Evolutionary conservation across 805 yeast species (phyloP).

Genomic region (Ogataea ganodermae): DNA sequence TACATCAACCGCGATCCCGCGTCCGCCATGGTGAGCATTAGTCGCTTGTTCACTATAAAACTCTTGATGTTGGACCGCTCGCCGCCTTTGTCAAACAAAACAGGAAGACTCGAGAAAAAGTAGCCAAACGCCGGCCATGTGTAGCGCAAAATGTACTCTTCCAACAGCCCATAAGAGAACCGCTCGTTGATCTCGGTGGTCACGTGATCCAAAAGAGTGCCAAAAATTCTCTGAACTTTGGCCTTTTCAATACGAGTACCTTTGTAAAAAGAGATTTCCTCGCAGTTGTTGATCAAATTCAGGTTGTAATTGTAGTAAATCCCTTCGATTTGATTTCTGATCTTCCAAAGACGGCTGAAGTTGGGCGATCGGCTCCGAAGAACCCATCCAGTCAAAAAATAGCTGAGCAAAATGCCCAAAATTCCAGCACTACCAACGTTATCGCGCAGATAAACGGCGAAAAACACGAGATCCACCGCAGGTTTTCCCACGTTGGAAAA

Average conservation of each 20-base stretch:
- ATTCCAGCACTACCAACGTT: slow-evolving; percentile 88
- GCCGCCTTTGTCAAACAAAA: slow-evolving; percentile 51
- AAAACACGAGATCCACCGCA: slow-evolving; percentile 78
- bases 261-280: slow-evolving; percentile 91
- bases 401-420: slow-evolving; percentile 77
- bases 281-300: slow-evolving; percentile 83
- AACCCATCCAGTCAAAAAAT: slow-evolving; percentile 74
- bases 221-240: slow-evolving; percentile 62
- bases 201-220: slow-evolving; percentile 44
- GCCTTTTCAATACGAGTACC: slow-evolving; percentile 78
- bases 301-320: slow-evolving; percentile 84
- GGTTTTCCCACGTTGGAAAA: slow-evolving; percentile 93
- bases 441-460: slow-evolving; percentile 79
- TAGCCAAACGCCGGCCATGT: slow-evolving; percentile 97
- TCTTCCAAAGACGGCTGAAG: slow-evolving; percentile 74
- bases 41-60: slow-evolving; percentile 85
- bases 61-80: slow-evolving; percentile 75
- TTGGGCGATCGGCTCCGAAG: slow-evolving; percentile 79
- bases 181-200: slow-evolving; percentile 51
- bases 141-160: slow-evolving; percentile 84
- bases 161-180: slow-evolving; percentile 70
- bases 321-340: slow-evolving; percentile 80
- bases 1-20: slow-evolving; percentile 95
- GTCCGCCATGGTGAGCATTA: slow-evolving; percentile 88
- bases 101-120: slow-evolving; percentile 86